Evolutionary conservation across 1,284 basidiomycete genomes (phyloP).

Genomic region (Ustilago hordei): DNA sequence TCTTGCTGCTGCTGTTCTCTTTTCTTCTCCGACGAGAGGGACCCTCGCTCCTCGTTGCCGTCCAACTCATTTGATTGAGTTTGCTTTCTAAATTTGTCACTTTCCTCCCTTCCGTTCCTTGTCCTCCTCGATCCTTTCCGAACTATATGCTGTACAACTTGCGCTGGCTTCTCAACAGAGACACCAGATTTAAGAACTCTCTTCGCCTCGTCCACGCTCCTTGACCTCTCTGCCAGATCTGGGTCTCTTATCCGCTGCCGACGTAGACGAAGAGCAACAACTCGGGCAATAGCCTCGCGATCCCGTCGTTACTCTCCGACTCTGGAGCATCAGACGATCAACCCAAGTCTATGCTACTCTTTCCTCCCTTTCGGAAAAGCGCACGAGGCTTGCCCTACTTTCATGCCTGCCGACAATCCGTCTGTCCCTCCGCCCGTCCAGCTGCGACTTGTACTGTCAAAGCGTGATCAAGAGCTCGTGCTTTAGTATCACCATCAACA

Average conservation of each 20-base stretch:
- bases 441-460: background rate
- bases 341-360: background rate
- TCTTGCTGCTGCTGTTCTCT: background rate
- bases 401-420: background rate
- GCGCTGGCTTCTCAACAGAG: background rate
- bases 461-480: background rate
- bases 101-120: background rate
- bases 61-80: background rate
- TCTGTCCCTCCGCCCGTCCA: background rate
- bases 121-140: background rate
- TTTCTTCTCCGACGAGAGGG: background rate
- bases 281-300: conserved; percentile 2
- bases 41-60: background rate
- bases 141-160: background rate
- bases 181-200: background rate
- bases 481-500: background rate
- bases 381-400: background rate
- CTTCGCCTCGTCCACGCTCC: background rate
- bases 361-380: background rate
- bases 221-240: background rate
- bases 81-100: background rate
- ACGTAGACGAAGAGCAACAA: background rate
- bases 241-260: background rate
- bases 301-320: conserved; percentile 1
- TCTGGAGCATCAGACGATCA: background rate